Base-by-base conservation (phyloP, 2,329 filamentous ascomycete species). In the Monosporascus ibericus region DNA sequence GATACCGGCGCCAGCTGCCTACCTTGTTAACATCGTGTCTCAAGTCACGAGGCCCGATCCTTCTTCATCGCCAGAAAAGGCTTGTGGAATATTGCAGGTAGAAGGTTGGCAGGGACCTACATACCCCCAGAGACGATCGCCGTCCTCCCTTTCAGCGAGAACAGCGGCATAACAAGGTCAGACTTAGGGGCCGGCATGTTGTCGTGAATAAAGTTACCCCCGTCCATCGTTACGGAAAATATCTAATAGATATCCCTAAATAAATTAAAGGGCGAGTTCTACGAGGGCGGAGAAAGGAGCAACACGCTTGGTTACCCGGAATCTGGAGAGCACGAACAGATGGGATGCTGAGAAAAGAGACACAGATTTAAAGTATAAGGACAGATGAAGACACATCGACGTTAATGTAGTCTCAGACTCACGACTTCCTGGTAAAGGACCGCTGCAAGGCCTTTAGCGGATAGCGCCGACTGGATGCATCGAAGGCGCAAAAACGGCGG, bases 91-190 rank as follows among this genome's bases (percentile, higher is more conserved):
- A 14, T 14, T 34, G 4, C 11, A 14, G 30, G 30, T 34, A 40
- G 17, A 11, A 11, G 38, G 17, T n/a, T 40, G 79, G 20, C 77
- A 84, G 14, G 83, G 83, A 40, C 17, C 9, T n/a, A 46, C 42
- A 15, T 46, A 46, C 42, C 42, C 8, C 86, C 86, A 2, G 84
- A 81, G 42, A 89, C 79, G 57, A 89, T 86, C 34, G 85, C 85
- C 2, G 86, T 88, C 61, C 82, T 81, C 44, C 84, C 85, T 63
- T 84, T 84, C 49, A 89, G 74, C 6, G 85, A 88, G 71, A 88
- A 87, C 53, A 88, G 77, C 36, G 81, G 77, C 64, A 88, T 66
- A 53, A 88, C 77, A 44, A 78, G 72, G 51, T 76, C 75, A 27
- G 73, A 67, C 51, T 69, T 60, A 39, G 77, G 75, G 3, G 73